phyloP scores from a whole-genome alignment of 306 rosid genomes.

The Rosa persica region DNA sequence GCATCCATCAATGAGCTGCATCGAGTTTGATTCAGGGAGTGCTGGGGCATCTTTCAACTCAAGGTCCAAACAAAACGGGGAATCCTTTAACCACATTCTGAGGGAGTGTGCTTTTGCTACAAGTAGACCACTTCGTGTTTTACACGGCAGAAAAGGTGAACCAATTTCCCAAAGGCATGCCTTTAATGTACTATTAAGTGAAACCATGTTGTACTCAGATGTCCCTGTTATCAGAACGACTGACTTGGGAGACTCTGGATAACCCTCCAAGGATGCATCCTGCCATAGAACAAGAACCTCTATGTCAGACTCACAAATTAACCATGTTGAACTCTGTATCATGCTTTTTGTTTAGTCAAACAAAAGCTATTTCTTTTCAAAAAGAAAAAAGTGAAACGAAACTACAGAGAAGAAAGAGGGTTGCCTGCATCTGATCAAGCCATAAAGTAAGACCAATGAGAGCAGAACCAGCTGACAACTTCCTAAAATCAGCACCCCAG shows the following conservation, averaged over 20 bases:
- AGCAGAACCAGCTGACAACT: constrained; percentile 90
- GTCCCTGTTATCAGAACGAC: constrained; percentile 91
- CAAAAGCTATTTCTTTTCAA: background rate
- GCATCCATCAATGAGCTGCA: constrained; percentile 81
- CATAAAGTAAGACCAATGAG: constrained; percentile 96
- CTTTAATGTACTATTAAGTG: constrained; percentile 75
- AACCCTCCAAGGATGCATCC: constrained; percentile 93
- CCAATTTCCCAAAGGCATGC: constrained; percentile 98
- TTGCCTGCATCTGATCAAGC: constrained; percentile 98
- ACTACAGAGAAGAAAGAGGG: constrained; percentile 14
- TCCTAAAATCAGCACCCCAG: constrained; percentile 98
- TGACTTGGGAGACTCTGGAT: constrained; percentile 88
- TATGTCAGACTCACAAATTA: constrained; percentile 16
- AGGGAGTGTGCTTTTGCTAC: constrained; percentile 96
- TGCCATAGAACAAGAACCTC: constrained; percentile 36
- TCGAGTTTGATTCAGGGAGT: constrained; percentile 69
- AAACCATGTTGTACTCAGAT: constrained; percentile 86
- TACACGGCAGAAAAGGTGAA: constrained; percentile 90
- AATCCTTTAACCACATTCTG: constrained; percentile 94
- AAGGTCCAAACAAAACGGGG: constrained; percentile 89
- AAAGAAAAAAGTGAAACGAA: background rate
- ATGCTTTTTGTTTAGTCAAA: background rate
- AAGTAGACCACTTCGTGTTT: constrained; percentile 75
- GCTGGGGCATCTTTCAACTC: constrained; percentile 74
- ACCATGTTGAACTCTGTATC: no score